Evolutionary conservation across 768 basidiomycete species (phyloP).

Genomic region (Tylopilus intermedius): DNA sequence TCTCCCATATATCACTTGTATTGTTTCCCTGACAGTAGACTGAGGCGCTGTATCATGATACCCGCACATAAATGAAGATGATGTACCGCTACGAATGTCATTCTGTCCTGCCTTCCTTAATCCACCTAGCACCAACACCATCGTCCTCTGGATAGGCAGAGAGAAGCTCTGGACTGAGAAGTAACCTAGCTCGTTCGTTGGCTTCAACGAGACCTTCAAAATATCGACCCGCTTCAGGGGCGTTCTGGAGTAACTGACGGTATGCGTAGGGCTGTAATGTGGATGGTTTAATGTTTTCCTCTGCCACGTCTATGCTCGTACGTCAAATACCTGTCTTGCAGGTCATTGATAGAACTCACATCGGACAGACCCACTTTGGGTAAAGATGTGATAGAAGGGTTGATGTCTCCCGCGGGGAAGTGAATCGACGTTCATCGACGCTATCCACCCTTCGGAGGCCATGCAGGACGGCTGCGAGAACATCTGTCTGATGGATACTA

Average conservation of each 20-base stretch:
- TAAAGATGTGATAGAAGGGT: slow-evolving; percentile 44
- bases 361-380: slow-evolving; percentile 32
- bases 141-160: slow-evolving; percentile 47
- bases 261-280: slow-evolving; percentile 15
- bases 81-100: neutral
- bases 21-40: neutral
- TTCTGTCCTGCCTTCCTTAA: slow-evolving; percentile 17
- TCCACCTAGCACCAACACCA: slow-evolving; percentile 33
- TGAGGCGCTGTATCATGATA: slow-evolving; percentile 1
- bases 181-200: slow-evolving; percentile 33
- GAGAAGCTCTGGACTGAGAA: slow-evolving; percentile 40
- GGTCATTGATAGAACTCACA: slow-evolving; percentile 29
- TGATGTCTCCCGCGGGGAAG: slow-evolving; percentile 41
- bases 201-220: slow-evolving; percentile 32
- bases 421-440: slow-evolving; percentile 37
- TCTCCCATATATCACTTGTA: neutral
- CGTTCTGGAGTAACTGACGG: slow-evolving; percentile 22
- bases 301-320: slow-evolving; percentile 29
- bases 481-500: neutral
- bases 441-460: slow-evolving; percentile 41
- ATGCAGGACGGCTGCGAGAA: slow-evolving; percentile 31
- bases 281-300: slow-evolving; percentile 31
- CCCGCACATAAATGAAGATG: neutral
- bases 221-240: slow-evolving; percentile 31
- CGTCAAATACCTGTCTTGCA: neutral